These are phyloP conservation scores for Crithidia mellificae DNA, from an alignment of 208 protist genomes.

Conservation along the genomic window DNA sequence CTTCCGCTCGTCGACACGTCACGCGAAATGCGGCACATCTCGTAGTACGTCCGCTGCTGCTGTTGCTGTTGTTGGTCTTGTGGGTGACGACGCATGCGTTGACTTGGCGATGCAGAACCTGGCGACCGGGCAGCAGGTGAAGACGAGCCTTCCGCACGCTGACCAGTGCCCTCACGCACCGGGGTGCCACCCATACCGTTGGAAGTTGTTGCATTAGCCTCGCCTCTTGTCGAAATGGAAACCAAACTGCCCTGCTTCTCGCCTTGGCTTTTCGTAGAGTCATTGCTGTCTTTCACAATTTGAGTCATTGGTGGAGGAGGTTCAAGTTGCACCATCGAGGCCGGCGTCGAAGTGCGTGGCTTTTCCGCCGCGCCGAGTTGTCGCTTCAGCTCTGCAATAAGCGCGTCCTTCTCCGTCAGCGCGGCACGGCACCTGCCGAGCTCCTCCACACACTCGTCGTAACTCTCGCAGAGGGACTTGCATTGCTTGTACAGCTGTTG, in stretches of 20 bases:
- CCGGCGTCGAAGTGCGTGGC: not conserved
- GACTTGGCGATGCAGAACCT: not conserved
- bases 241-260: too few relatives aligned
- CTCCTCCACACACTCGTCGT: slow-evolving; percentile 63
- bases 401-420: slow-evolving; percentile 26
- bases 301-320: not conserved
- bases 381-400: slow-evolving; percentile 32
- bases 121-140: slow-evolving; percentile 7
- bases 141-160: not conserved
- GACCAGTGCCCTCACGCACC: too few relatives aligned
- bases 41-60: not conserved
- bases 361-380: slow-evolving; percentile 2
- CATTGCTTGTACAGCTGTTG: slow-evolving; percentile 60
- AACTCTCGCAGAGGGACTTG: slow-evolving; percentile 55
- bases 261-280: too few relatives aligned
- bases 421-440: slow-evolving; percentile 27
- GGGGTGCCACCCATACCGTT: too few relatives aligned
- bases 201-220: too few relatives aligned
- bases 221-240: too few relatives aligned
- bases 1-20: not conserved
- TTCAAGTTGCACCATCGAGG: not conserved
- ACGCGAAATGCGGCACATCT: not conserved
- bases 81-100: too few relatives aligned
- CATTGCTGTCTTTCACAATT: not conserved
- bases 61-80: too few relatives aligned